Conservation (phyloP, 805 yeast genomes). For the Jamesozyma spencerorum region DNA sequence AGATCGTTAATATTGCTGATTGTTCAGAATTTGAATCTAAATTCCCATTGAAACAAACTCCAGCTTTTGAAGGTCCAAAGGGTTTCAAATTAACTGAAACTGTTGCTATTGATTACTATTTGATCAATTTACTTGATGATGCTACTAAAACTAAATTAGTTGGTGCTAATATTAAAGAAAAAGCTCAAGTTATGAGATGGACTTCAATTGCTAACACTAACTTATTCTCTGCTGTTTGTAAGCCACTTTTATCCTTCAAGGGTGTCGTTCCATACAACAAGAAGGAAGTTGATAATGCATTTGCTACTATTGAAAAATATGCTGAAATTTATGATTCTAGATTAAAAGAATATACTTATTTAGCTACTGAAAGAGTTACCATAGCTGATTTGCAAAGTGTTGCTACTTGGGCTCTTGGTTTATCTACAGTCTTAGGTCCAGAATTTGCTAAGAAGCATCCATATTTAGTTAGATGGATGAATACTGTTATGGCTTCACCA, state of each 20-base stretch:
- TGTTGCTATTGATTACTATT: constrained; percentile 36
- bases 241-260: constrained; percentile 44
- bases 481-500: constrained; percentile 43
- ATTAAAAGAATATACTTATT: constrained; percentile 55
- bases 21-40: constrained; percentile 30
- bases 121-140: constrained; percentile 26
- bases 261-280: constrained; percentile 76
- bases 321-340: constrained; percentile 45
- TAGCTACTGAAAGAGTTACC: constrained; percentile 63
- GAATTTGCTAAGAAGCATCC: constrained; percentile 61
- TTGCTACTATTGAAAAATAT: constrained; percentile 32
- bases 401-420: constrained; percentile 20
- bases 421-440: constrained; percentile 47
- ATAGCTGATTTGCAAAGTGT: constrained; percentile 25
- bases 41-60: constrained; percentile 59
- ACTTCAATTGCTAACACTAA: constrained; percentile 67
- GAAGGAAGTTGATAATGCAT: constrained; percentile 45
- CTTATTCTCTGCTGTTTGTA: constrained; percentile 37
- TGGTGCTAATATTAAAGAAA: constrained; percentile 58
- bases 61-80: constrained; percentile 65
- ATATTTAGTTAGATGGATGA: constrained; percentile 62
- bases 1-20: constrained; percentile 33
- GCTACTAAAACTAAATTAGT: constrained; percentile 34
- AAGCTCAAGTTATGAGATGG: constrained; percentile 62
- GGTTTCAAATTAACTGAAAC: constrained; percentile 65